Percentiles rank a stretch among this genome's conserved stretches.
Evolutionary conservation across 192 early-diverging fungal genomes (phyloP).

Genomic region (Backusella tarrabulga): DNA sequence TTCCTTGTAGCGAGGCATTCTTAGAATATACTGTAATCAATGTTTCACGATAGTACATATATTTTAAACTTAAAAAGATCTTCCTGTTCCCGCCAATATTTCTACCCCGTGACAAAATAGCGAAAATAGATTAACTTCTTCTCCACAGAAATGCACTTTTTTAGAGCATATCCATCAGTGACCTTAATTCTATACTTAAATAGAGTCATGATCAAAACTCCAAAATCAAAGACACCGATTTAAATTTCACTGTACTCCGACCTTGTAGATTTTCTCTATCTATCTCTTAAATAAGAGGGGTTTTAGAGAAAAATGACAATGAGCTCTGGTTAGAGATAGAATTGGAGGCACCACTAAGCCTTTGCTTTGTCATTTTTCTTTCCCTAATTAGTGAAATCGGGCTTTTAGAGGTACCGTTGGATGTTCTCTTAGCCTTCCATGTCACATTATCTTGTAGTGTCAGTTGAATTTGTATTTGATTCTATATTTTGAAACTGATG

Average conservation of each 20-base stretch:
- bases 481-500: conserved; percentile 84
- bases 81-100: background rate
- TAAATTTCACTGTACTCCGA: no score
- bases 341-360: no score
- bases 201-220: no score
- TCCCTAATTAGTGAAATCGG: no score
- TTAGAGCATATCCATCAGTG: background rate
- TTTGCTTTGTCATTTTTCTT: no score
- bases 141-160: background rate
- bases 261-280: no score
- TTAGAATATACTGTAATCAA: conserved; percentile 61
- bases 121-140: background rate
- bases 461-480: conserved; percentile 79
- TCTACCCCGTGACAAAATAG: background rate
- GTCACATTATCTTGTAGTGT: conserved; percentile 27
- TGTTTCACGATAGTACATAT: conserved; percentile 52
- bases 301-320: no score
- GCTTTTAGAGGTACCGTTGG: no score
- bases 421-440: background rate
- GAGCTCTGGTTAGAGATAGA: no score
- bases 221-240: no score
- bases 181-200: no score
- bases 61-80: background rate
- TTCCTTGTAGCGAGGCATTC: conserved; percentile 71
- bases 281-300: no score